Base-by-base conservation (phyloP, 2,329 filamentous ascomycete genomes). In the Westerdykella aurantiaca region DNA sequence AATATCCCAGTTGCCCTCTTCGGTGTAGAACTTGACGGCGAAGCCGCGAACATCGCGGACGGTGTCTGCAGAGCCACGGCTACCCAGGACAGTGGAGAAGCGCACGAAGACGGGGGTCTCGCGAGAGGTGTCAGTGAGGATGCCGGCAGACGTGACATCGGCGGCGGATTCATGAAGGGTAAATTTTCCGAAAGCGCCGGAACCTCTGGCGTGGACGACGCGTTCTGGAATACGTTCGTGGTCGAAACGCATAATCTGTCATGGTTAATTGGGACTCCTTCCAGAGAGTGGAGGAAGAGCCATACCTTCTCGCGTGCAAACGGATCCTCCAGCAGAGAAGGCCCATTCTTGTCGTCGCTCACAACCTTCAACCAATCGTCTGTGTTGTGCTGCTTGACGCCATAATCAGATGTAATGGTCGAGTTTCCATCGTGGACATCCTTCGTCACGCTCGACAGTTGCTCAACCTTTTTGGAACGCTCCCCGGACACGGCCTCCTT, bases 41-140 rank as follows among this genome's bases (percentile, higher is more conserved):
- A 91, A 93, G 1, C 87, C 86, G 31, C 86, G 80, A 2, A 89
- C 84, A 71, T 93, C 86, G n/a, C 87, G 79, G 1, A 89, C 86
- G 0, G 85, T 90, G 60, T 93, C 87, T 5, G 86, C 84, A 41
- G 82, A 86, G 11, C 86, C 87, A 29, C 82, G 77, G 59, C 81
- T 86, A 6, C 85, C 85, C 2, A 86, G 74, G 0, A 88, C 86
- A 0, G 87, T 91, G 0, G 86, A 91, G 64, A 93, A 90, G 0
- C 86, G 81, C 13, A 85, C 58, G 58, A 88, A 87, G 1, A 86
- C 71, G 0, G 76, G 81, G 0, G 85, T 88, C 29, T 75, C 78
- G 23, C 82, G 76, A 0, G 77, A 79, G 0, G 82, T 86, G 49
- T 87, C 83, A 1, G 79, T 87, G 37, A 88, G 67, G 3, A 87